These are phyloP conservation scores for Periglandula ipomoeae DNA, from an alignment of 2,329 filamentous ascomycete species.

Conservation along the genomic window DNA sequence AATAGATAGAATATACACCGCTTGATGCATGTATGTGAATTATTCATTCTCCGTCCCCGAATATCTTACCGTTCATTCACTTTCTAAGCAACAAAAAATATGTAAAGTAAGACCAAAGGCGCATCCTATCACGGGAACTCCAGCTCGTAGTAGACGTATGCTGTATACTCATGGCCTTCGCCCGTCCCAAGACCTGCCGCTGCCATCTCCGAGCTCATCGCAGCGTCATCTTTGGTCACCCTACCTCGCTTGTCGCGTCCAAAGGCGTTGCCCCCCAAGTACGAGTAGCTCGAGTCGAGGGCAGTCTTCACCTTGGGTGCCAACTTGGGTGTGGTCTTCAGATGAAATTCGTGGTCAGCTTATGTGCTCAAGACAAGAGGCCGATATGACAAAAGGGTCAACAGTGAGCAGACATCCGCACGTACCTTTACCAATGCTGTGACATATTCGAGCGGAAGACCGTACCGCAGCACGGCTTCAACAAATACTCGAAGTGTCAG, in stretches of 20 bases:
- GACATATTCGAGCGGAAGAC: constrained; percentile 82
- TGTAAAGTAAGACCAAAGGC: neutral
- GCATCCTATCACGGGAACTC: constrained; percentile 48
- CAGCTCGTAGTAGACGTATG: constrained; percentile 96
- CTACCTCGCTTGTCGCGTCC: constrained; percentile 89
- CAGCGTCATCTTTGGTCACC: constrained; percentile 80
- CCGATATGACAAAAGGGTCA: neutral
- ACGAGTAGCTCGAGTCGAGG: constrained; percentile 78
- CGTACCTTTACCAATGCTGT: constrained; percentile 76
- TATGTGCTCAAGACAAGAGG: neutral
- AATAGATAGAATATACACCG: constrained; percentile 21
- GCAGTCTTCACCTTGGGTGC: constrained; percentile 70
- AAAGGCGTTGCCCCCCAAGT: constrained; percentile 90
- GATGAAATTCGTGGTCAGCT: neutral
- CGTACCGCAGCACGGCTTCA: constrained; percentile 94
- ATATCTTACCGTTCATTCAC: neutral
- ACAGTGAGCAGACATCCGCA: neutral
- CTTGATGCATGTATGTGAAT: constrained; percentile 11
- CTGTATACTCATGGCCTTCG: constrained; percentile 78
- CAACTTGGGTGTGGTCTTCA: constrained; percentile 71
- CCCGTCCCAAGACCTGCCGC: constrained; percentile 58
- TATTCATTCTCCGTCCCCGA: neutral
- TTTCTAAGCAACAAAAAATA: neutral
- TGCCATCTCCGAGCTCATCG: constrained; percentile 73
- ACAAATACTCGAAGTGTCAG: constrained; percentile 89